Evolutionary conservation across 2,329 filamentous ascomycete species (phyloP).

Genomic region (Colletotrichum musicola): DNA sequence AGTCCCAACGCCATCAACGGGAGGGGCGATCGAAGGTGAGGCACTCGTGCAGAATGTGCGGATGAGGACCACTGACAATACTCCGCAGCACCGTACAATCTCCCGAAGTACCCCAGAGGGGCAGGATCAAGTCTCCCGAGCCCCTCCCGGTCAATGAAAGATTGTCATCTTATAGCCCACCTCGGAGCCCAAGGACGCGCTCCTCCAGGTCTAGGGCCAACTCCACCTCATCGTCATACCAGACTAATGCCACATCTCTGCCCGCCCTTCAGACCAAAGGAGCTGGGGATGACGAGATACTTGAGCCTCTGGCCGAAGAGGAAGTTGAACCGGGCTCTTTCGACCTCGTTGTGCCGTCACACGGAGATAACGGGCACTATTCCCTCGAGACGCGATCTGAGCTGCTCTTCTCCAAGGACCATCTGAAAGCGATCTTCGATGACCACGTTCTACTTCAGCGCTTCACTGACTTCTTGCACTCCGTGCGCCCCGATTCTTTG

Average conservation of each 20-base stretch:
- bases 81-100: conserved; percentile 6
- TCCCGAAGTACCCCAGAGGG: conserved; percentile 11
- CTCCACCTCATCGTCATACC: conserved; percentile 47
- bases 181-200: conserved; percentile 44
- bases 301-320: conserved; percentile 52
- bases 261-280: conserved; percentile 43
- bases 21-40: conserved; percentile 24
- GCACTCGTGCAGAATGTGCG: neutral
- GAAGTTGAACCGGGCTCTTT: conserved; percentile 55
- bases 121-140: conserved; percentile 36
- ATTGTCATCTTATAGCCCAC: conserved; percentile 43
- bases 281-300: conserved; percentile 44
- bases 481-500: conserved; percentile 71
- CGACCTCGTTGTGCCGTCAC: conserved; percentile 47
- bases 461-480: conserved; percentile 76
- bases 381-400: conserved; percentile 75
- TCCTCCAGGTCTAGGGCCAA: conserved; percentile 45
- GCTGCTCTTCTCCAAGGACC: conserved; percentile 73
- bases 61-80: neutral
- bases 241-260: conserved; percentile 42
- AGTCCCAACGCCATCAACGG: conserved; percentile 15
- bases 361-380: conserved; percentile 47
- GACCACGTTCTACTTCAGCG: conserved; percentile 72
- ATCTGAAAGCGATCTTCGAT: conserved; percentile 74
- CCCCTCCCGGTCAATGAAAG: conserved; percentile 38